Evolutionary conservation across 2,329 filamentous ascomycete species (phyloP).

Genomic region (Ophiostoma himal-ulmi): DNA sequence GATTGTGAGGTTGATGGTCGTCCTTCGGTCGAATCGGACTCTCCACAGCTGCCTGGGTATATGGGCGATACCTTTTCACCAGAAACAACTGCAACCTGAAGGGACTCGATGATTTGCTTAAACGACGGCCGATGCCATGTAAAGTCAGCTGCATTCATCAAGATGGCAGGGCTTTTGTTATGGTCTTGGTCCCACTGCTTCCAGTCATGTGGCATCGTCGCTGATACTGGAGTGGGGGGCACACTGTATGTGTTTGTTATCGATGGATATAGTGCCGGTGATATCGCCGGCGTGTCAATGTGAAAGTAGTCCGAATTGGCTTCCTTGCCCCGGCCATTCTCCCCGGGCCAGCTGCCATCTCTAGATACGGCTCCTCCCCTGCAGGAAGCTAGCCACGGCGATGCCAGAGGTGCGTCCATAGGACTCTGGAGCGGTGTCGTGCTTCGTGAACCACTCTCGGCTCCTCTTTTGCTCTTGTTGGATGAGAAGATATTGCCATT

Average conservation of each 20-base stretch:
- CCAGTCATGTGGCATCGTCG: neutral
- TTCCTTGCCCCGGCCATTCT: neutral
- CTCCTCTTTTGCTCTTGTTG: neutral
- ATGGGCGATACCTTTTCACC: conserved; percentile 25
- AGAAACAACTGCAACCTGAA: conserved; percentile 41
- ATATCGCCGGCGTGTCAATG: neutral
- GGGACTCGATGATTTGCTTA: conserved; percentile 40
- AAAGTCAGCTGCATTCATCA: conserved; percentile 24
- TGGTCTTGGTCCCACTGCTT: conserved; percentile 5
- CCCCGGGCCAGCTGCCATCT: neutral
- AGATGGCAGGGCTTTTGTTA: neutral
- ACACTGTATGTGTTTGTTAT: neutral
- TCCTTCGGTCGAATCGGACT: neutral
- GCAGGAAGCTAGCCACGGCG: conserved; percentile 9
- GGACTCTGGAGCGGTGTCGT: conserved; percentile 15
- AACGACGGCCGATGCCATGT: conserved; percentile 40
- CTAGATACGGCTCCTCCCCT: neutral
- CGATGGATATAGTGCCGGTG: neutral
- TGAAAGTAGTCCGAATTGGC: neutral
- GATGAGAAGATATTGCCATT: neutral
- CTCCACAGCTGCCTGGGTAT: neutral
- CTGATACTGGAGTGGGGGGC: neutral
- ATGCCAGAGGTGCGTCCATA: neutral
- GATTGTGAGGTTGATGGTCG: neutral
- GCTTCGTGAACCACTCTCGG: neutral